Conservation (phyloP, 345 rosid species). For the Moricandia moricandioides region DNA sequence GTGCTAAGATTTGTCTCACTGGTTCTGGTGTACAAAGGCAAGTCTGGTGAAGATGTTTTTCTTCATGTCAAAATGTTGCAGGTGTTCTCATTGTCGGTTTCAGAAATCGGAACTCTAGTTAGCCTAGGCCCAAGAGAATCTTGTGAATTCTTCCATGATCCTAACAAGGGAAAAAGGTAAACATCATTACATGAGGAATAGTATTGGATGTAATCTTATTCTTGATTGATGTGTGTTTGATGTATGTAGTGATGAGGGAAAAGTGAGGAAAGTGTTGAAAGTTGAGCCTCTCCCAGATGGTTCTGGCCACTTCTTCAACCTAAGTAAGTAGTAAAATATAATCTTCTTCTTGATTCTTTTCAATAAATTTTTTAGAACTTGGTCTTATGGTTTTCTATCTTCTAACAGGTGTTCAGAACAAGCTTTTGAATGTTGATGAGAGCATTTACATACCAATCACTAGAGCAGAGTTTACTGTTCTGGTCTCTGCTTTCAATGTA, state of each 20-base stretch:
- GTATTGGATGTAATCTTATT: neutral
- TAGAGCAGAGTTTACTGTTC: conserved; percentile 77
- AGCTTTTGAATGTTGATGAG: conserved; percentile 72
- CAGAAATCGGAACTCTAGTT: conserved; percentile 70
- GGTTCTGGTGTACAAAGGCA: neutral
- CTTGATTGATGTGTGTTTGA: conserved; percentile 2
- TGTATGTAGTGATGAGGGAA: conserved; percentile 78
- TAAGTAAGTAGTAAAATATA: conserved; percentile 51
- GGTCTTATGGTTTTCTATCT: conserved; percentile 1
- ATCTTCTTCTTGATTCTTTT: conserved; percentile 31
- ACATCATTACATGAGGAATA: neutral
- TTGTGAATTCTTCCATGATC: conserved; percentile 91
- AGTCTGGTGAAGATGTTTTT: neutral
- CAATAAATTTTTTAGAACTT: neutral
- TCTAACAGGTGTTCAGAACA: conserved; percentile 94
- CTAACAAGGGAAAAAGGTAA: conserved; percentile 80
- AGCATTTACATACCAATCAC: conserved; percentile 78
- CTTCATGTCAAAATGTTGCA: conserved; percentile 27
- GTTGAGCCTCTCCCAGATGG: conserved; percentile 96
- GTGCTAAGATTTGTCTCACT: neutral
- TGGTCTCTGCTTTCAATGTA: conserved; percentile 74
- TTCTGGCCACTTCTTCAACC: conserved; percentile 89
- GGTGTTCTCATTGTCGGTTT: conserved; percentile 87
- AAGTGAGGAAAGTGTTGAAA: conserved; percentile 87
- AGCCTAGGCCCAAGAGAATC: conserved; percentile 70